Base-by-base conservation (phyloP, 495 filamentous ascomycete genomes). In the Xylaria telfairii region DNA sequence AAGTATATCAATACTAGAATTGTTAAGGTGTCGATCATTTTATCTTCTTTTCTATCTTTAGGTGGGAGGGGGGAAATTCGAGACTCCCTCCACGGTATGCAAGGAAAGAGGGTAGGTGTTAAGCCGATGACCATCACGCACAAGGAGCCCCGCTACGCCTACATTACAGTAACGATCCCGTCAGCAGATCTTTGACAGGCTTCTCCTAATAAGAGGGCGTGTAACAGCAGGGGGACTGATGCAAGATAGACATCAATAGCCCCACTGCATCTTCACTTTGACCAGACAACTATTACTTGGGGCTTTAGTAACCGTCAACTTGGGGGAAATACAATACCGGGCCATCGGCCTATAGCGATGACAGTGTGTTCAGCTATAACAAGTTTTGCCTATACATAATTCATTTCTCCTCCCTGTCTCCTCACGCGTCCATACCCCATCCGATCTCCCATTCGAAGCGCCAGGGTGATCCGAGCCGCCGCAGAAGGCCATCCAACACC, bases 161-260 rank as follows among this genome's bases (percentile, higher is more conserved):
- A 70, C 68, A 65, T 41, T 65, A 65, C 51, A 76, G 72, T 74
- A 73, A 77, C 71, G 70, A 77, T 76, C 77, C 77, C 70, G 73
- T 77, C 77, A 79, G 75, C 75, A 79, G 77, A 77, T 77, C 77
- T 70, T 77, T 59, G 37, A 74, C 67, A 71, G 72, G 72, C 72
- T 73, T 73, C 61, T 75, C 72, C 71, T 75, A 68, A 70, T 76
- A 74, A 72, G 76, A 71, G 67, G 57, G 42, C 70, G 68, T 73
- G 65, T 69, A 73, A 47, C 74, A 73, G 66, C 74, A 73, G 65
- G 61, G 61, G 65, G 71, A 72, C 62, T 69, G 54, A 71, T 73
- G 76, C 72, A 73, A 75, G 74, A 72, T 76, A 72, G 70, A 76
- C 74, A 71, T 74, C 71, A 66, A 69, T 66, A 76, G 73, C 71